These are phyloP conservation scores for Neocucurbitaria cava DNA, from an alignment of 2,329 filamentous ascomycete species.

Conservation along the genomic window DNA sequence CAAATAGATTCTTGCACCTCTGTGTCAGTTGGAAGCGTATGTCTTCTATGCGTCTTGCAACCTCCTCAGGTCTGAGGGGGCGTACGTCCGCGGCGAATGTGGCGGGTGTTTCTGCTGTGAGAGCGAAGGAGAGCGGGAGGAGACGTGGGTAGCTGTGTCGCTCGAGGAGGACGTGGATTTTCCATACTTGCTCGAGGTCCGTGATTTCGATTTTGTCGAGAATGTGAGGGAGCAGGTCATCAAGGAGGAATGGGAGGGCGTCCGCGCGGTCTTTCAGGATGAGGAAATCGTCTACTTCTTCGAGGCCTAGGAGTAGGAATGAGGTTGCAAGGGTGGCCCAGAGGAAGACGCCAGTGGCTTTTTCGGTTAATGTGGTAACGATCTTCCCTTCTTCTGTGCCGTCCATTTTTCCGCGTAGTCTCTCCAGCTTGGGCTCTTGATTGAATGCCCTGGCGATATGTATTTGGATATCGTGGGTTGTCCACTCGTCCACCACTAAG, in stretches of 20 bases:
- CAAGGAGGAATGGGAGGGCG: slow-evolving; percentile 31
- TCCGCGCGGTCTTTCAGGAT: slow-evolving; percentile 31
- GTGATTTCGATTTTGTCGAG: slow-evolving; percentile 26
- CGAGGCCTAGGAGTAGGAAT: slow-evolving; percentile 28
- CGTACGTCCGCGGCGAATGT: slow-evolving; percentile 25
- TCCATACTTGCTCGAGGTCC: slow-evolving; percentile 26
- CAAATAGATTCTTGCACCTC: slow-evolving; percentile 29
- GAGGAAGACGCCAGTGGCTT: slow-evolving; percentile 33
- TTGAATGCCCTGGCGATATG: slow-evolving; percentile 19
- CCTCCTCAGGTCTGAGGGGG: slow-evolving; percentile 25
- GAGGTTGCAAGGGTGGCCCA: slow-evolving; percentile 34
- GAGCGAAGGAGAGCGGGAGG: slow-evolving; percentile 33
- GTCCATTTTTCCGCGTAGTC: slow-evolving; percentile 27
- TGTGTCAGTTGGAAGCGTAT: slow-evolving; percentile 25
- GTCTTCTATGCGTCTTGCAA: slow-evolving; percentile 20
- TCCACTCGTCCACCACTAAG: slow-evolving; percentile 32
- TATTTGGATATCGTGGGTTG: slow-evolving; percentile 23
- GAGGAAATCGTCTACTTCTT: slow-evolving; percentile 29
- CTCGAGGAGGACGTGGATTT: slow-evolving; percentile 32
- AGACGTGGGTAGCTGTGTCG: slow-evolving; percentile 28
- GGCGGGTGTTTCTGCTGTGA: slow-evolving; percentile 24
- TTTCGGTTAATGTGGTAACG: slow-evolving; percentile 30
- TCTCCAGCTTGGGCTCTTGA: slow-evolving; percentile 14
- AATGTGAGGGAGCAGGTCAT: slow-evolving; percentile 34
- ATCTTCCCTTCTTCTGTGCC: slow-evolving; percentile 29